Base-by-base conservation (phyloP, 495 filamentous ascomycete species). In the Schizothecium vesticola region DNA sequence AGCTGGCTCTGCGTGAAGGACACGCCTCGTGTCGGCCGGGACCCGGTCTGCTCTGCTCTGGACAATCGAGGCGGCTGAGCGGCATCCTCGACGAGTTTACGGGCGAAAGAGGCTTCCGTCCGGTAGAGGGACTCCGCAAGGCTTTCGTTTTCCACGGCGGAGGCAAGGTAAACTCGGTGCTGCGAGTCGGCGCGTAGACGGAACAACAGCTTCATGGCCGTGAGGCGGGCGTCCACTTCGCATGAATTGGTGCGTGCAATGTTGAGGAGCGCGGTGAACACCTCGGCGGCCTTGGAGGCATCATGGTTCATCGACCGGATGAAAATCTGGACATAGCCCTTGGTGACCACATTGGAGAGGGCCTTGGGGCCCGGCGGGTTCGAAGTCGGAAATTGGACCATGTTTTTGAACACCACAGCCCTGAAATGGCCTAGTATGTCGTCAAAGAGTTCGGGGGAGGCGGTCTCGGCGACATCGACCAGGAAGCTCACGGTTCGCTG, bases 121-220 rank as follows among this genome's bases (percentile, higher is more conserved):
- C 92, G 87, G 70, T 86, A 89, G 8, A 97, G 78, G 9, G 88
- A 84, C 28, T 86, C 86, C 55, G 94, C 91, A 12, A 97, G 78
- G 59, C 84, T 85, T 70, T 90, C 88, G 56, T 86, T 88, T 70
- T 96, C 92, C 0, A 86, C 84, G 9, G 83, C 82, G 9, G 85
- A 77, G 2, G 87, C 84, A 28, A 97, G 78, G 56, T 88, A 89
- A 4, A 97, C 84, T 36, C 86, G 85, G 59, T 92, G 84, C 19
- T 88, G 86, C 31, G 87, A 90, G 74, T 97, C 91, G 28, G 92
- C 91, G 61, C 94, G 86, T 22, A 98, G 80, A 23, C 94, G 87
- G 73, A 95, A 93, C 8, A 98, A 81, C 58, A 97, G 79, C 72
- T 92, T 96, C 81, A 97, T 86, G 4, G 90, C 90, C 11, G 88